Percentiles rank a stretch among this genome's conserved stretches.
Conservation (phyloP, 1,284 basidiomycete species). For the Mrakiaceae sp. region DNA sequence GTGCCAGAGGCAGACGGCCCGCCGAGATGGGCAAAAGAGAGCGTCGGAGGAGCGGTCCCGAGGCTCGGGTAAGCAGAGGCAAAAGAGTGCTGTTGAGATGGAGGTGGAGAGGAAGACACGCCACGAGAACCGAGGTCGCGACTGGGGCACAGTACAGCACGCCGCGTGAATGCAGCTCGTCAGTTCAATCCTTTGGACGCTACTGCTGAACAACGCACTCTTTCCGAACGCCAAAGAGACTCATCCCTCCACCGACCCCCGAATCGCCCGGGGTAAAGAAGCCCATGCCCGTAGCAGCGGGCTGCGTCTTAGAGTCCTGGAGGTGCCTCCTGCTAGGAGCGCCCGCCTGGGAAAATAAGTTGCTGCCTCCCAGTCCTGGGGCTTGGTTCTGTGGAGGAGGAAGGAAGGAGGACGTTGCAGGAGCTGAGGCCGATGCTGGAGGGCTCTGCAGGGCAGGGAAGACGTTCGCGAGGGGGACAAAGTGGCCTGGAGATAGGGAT, state of each 20-base stretch:
- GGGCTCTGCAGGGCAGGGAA: slow-evolving; percentile 7
- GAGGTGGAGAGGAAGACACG: no score
- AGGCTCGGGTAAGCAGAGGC: no score
- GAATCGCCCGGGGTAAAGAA: slow-evolving; percentile 60
- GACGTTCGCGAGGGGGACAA: background rate
- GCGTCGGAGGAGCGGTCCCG: slow-evolving; percentile 15
- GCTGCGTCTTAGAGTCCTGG: slow-evolving; percentile 12
- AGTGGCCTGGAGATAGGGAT: background rate
- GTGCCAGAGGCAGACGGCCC: slow-evolving; percentile 16
- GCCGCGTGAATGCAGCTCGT: background rate
- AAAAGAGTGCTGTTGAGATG: no score
- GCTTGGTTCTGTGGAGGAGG: slow-evolving; percentile 1
- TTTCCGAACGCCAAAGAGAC: slow-evolving; percentile 23
- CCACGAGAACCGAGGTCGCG: no score
- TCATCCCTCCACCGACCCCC: slow-evolving; percentile 21
- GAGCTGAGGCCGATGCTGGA: background rate
- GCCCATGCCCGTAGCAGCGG: slow-evolving; percentile 44
- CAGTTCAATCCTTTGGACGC: background rate
- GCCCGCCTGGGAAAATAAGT: no score
- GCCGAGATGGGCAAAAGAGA: slow-evolving; percentile 21
- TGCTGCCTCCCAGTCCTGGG: no score
- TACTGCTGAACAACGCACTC: slow-evolving; percentile 23
- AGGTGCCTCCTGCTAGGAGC: background rate
- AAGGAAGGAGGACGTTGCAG: background rate
- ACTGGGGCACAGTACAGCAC: slow-evolving; percentile 17